These are phyloP conservation scores for Eragrostis nindensis DNA, from an alignment of 176 grass and related monocot genomes.

Conservation along the genomic window DNA sequence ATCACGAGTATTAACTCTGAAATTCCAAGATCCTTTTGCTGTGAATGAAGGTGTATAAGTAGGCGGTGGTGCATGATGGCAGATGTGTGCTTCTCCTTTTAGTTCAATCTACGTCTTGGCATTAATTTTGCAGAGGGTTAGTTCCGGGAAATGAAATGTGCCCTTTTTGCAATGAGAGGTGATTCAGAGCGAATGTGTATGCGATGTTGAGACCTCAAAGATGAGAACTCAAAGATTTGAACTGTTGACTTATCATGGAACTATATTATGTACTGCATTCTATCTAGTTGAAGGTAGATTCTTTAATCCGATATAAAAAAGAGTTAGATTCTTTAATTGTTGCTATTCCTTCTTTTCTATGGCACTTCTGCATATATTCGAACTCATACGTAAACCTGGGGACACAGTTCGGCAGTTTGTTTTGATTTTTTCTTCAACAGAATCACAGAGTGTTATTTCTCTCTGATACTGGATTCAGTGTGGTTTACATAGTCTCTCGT, in stretches of 20 bases:
- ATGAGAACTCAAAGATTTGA: constrained; percentile 21
- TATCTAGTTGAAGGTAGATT: constrained; percentile 25
- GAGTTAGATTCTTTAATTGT: constrained; percentile 20
- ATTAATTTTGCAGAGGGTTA: constrained; percentile 33
- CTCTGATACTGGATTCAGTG: no score
- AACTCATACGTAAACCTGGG: background rate
- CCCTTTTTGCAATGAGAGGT: constrained; percentile 20
- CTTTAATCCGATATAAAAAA: background rate
- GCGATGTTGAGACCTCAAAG: constrained; percentile 12
- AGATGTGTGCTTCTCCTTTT: constrained; percentile 1
- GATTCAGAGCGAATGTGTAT: constrained; percentile 44
- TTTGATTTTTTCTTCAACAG: background rate
- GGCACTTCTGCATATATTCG: background rate
- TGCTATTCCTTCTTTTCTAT: background rate
- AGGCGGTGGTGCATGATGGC: constrained; percentile 35
- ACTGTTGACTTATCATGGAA: constrained; percentile 26
- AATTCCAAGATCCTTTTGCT: constrained; percentile 24
- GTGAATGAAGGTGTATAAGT: constrained; percentile 43
- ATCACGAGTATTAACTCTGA: constrained; percentile 28
- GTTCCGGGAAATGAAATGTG: constrained; percentile 21
- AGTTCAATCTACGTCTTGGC: constrained; percentile 27
- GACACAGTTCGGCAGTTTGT: background rate
- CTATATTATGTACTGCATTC: constrained; percentile 20
- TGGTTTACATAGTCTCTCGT: no score
- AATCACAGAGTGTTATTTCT: background rate